A percentile compares a stretch with the other conserved stretches of the same genome.
Evolutionary conservation across 2,329 filamentous ascomycete species (phyloP).

Genomic region (Alternaria conjuncta): DNA sequence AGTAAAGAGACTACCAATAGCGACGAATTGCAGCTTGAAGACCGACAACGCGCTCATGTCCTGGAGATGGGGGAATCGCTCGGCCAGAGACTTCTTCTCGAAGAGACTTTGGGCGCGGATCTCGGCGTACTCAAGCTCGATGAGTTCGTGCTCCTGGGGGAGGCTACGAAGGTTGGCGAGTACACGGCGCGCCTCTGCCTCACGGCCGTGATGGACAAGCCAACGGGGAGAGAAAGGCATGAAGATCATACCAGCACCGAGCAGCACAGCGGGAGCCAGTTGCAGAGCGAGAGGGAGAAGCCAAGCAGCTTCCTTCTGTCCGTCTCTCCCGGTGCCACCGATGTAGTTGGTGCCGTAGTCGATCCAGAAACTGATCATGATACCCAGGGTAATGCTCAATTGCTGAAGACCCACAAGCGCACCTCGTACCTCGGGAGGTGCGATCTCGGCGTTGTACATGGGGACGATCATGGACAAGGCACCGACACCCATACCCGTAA

Average conservation of each 20-base stretch:
- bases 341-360: conserved; percentile 52
- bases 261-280: conserved; percentile 68
- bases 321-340: conserved; percentile 59
- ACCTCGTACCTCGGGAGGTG: conserved; percentile 68
- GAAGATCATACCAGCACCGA: conserved; percentile 74
- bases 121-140: conserved; percentile 77
- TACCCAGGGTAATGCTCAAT: conserved; percentile 67
- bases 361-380: conserved; percentile 64
- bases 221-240: conserved; percentile 82
- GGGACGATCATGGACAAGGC: conserved; percentile 71
- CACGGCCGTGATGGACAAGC: conserved; percentile 72
- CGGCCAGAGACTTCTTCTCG: conserved; percentile 72
- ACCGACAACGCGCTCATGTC: conserved; percentile 65
- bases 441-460: conserved; percentile 52
- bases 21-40: conserved; percentile 65
- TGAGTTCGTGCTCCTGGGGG: conserved; percentile 67
- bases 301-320: conserved; percentile 74
- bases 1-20: conserved; percentile 68
- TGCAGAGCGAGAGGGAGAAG: conserved; percentile 74
- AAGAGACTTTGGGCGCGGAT: conserved; percentile 80
- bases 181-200: conserved; percentile 68
- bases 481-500: conserved; percentile 74
- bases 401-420: conserved; percentile 68
- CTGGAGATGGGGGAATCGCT: conserved; percentile 70
- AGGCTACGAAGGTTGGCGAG: conserved; percentile 70